A percentile compares a stretch with the other conserved stretches of the same genome.
Conservation (phyloP, 2,329 filamentous ascomycete species). For the Fusarium neocosmosporiellum region DNA sequence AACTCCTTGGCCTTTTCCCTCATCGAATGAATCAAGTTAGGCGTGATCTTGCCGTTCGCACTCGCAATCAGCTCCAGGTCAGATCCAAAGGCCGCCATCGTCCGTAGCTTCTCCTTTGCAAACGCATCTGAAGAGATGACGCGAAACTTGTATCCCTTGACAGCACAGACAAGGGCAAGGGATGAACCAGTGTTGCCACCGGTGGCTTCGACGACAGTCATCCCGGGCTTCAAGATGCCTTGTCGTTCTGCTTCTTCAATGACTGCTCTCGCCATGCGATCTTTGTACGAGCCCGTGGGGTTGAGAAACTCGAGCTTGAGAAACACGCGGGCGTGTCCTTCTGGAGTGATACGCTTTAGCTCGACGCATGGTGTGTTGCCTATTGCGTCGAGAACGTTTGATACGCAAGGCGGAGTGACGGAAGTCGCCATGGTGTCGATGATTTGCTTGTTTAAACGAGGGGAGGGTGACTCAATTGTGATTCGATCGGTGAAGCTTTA, state of each 20-base stretch:
- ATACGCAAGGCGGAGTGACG: not conserved
- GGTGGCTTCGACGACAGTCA: not conserved
- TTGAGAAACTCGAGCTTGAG: not conserved
- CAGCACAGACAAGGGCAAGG: not conserved
- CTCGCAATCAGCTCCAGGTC: not conserved
- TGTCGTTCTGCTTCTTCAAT: not conserved
- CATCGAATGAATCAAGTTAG: not conserved
- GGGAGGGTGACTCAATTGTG: not conserved
- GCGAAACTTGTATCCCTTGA: not conserved
- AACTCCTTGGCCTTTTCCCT: not conserved
- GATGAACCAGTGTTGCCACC: not conserved
- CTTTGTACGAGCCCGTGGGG: not conserved
- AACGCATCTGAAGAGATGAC: not conserved
- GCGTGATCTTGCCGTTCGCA: not conserved
- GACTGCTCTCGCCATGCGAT: not conserved
- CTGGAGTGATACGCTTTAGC: not conserved
- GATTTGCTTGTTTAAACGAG: not conserved
- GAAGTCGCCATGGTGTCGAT: not conserved
- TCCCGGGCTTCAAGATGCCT: not conserved
- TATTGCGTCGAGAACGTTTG: not conserved
- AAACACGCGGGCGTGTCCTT: not conserved
- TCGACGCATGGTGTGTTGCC: not conserved
- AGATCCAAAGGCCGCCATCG: not conserved
- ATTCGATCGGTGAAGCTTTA: not conserved
- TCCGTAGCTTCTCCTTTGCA: not conserved